These are phyloP conservation scores for Mastigamoeba balamuthi DNA, from an alignment of 78 protist genomes.

Conservation along the genomic window DNA sequence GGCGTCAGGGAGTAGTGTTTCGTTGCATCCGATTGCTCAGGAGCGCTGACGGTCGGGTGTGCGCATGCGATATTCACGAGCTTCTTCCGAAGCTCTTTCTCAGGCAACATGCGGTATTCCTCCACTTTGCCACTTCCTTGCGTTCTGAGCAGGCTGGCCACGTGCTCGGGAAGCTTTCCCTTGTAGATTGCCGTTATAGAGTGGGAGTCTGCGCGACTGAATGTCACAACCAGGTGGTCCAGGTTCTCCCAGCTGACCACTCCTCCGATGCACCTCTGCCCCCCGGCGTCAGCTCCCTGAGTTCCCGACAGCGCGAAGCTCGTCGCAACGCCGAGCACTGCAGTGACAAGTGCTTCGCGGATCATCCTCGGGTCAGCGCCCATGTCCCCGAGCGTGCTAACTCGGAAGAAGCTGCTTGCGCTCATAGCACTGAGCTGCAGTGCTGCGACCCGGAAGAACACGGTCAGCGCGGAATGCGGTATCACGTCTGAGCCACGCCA, in stretches of 20 bases:
- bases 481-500: not conserved
- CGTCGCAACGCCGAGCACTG: not conserved
- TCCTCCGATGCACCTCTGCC: not conserved
- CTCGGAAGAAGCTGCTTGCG: not conserved
- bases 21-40: not conserved
- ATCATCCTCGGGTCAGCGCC: not conserved
- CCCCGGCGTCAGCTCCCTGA: not conserved
- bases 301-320: not conserved
- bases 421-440: not conserved
- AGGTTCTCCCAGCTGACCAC: not conserved
- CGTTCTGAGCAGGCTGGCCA: not conserved
- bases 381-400: not conserved
- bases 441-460: not conserved
- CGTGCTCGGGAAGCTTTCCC: not conserved
- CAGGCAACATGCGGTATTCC: not conserved
- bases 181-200: not conserved
- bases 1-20: conserved; percentile 15
- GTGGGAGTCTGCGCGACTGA: not conserved
- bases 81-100: not conserved
- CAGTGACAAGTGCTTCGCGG: not conserved
- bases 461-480: not conserved
- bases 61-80: not conserved
- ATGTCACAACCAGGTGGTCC: not conserved
- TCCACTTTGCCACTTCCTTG: not conserved
- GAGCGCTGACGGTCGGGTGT: not conserved